phyloP scores from a whole-genome alignment of 768 basidiomycete genomes.

The Suillus discolor region DNA sequence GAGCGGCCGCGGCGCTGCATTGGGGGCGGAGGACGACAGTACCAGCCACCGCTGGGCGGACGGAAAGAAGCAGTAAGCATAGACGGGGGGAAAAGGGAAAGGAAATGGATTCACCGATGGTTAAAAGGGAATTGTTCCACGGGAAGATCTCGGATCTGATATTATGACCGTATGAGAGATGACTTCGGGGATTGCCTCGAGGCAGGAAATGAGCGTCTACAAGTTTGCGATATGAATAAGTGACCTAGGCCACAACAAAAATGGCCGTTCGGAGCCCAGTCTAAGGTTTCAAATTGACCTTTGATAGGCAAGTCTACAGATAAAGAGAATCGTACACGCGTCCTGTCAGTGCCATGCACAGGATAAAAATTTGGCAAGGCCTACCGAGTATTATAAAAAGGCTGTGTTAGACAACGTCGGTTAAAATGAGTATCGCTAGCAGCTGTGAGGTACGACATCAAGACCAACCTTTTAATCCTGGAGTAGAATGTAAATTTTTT shows the following conservation, averaged over 20 bases:
- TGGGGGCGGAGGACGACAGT: slow-evolving; percentile 23
- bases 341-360: slow-evolving; percentile 9
- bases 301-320: slow-evolving; percentile 12
- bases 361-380: neutral
- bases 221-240: slow-evolving; percentile 3
- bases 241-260: slow-evolving; percentile 4
- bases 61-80: slow-evolving; percentile 30
- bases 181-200: slow-evolving; percentile 22
- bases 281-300: slow-evolving; percentile 4
- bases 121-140: slow-evolving; percentile 19
- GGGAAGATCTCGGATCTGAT: slow-evolving; percentile 14
- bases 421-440: too few relatives aligned
- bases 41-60: slow-evolving; percentile 24
- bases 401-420: neutral
- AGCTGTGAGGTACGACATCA: neutral
- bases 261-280: neutral
- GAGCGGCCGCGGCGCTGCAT: slow-evolving; percentile 44
- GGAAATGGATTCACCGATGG: slow-evolving; percentile 13
- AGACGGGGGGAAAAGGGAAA: slow-evolving; percentile 10
- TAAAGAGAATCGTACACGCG: slow-evolving; percentile 5
- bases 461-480: neutral
- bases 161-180: slow-evolving; percentile 9
- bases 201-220: slow-evolving; percentile 22
- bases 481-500: neutral
- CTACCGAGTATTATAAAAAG: neutral